Percentiles rank a stretch among this genome's conserved stretches.
Evolutionary conservation across 1,284 basidiomycete genomes (phyloP).

Genomic region (Ceratobasidium sp.): DNA sequence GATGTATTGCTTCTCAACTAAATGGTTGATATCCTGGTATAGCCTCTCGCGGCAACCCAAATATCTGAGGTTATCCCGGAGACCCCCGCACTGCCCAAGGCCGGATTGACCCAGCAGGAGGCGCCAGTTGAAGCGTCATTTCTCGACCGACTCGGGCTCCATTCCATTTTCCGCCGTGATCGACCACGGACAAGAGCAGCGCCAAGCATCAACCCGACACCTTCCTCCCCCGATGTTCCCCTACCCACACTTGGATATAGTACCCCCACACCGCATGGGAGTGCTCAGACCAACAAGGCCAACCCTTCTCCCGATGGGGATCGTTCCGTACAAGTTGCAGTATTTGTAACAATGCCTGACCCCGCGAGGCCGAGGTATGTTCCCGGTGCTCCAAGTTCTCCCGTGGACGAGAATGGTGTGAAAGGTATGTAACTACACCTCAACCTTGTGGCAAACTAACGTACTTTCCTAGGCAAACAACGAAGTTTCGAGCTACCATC

Average conservation of each 20-base stretch:
- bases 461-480: slow-evolving; percentile 27
- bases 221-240: slow-evolving; percentile 32
- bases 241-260: slow-evolving; percentile 14
- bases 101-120: neutral
- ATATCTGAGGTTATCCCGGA: neutral
- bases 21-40: too few species aligned
- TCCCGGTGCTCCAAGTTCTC: slow-evolving; percentile 1
- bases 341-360: slow-evolving; percentile 45
- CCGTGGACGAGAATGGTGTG: slow-evolving; percentile 12
- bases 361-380: slow-evolving; percentile 34
- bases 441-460: neutral
- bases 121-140: neutral
- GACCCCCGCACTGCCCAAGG: neutral
- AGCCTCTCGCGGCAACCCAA: slow-evolving; percentile 29
- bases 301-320: neutral
- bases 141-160: neutral
- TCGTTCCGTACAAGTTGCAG: slow-evolving; percentile 40
- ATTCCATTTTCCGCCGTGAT: neutral
- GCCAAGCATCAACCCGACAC: neutral
- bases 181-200: too few species aligned
- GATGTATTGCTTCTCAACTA: too few species aligned
- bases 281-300: neutral
- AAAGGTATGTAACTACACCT: slow-evolving; percentile 21
- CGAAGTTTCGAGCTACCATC: slow-evolving; percentile 28
- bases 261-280: neutral